phyloP scores from a whole-genome alignment of 2,329 filamentous ascomycete genomes.

The Scedosporium dehoogii region DNA sequence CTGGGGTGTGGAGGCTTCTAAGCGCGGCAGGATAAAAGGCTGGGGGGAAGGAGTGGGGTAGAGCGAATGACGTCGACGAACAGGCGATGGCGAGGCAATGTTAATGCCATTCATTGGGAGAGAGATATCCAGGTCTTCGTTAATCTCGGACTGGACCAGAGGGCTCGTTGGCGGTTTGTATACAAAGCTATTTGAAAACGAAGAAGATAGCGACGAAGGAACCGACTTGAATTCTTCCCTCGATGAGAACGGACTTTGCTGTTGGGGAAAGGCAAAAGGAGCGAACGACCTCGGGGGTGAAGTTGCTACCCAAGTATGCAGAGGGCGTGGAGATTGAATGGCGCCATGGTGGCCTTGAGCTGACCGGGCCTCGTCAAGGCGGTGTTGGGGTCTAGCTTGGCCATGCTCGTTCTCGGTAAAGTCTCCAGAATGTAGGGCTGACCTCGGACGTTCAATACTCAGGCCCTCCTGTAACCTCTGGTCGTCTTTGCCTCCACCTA shows the following conservation, averaged over 20 bases:
- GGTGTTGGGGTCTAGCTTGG: not conserved
- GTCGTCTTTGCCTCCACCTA: conserved; percentile 17
- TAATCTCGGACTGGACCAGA: conserved; percentile 78
- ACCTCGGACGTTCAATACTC: conserved; percentile 73
- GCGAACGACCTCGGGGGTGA: conserved; percentile 45
- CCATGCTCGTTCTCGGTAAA: conserved; percentile 33
- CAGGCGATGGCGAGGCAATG: not conserved
- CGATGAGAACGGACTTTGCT: conserved; percentile 15
- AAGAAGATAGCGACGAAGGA: conserved; percentile 57
- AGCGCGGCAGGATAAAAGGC: not conserved
- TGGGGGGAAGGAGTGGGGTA: not conserved
- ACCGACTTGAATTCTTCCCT: conserved; percentile 30
- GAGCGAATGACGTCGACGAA: not conserved
- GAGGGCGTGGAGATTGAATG: conserved; percentile 1
- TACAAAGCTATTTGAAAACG: conserved; percentile 68
- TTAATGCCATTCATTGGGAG: conserved; percentile 4
- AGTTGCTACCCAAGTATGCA: conserved; percentile 38
- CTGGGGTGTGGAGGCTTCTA: not conserved
- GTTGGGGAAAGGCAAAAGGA: conserved; percentile 33
- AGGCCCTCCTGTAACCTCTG: conserved; percentile 42
- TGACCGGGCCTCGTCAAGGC: not conserved
- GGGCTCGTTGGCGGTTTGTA: conserved; percentile 88
- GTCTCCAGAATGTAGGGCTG: conserved; percentile 59
- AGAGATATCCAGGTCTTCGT: conserved; percentile 46
- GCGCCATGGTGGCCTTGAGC: not conserved